Evolutionary conservation across 2,329 filamentous ascomycete species (phyloP), one percentile per base, ranked within the genome.

Genomic region (Tolypocladium paradoxum): DNA sequence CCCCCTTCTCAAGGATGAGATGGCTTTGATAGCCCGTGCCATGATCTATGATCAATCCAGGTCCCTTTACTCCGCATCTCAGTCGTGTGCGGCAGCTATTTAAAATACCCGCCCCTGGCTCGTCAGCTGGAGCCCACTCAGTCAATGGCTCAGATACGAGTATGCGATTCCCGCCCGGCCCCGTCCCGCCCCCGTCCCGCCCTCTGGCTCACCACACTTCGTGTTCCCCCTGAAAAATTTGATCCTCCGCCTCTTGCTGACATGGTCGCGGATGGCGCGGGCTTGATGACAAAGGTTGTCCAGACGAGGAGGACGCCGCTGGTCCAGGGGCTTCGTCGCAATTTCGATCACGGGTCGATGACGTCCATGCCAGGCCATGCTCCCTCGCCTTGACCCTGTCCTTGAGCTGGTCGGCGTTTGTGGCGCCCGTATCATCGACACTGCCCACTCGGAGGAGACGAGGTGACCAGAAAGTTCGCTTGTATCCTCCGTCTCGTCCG

Each of bases 291-390:
- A 16, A n/a, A 9, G 2, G 40, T 8, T 7, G 40, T 8, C 7
- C 40, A 27, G 6, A 16, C 20, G 20, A 9, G 37, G 20, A 18
- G 27, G n/a, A 29, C 24, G 40, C 40, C 40, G 40, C 24, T 11
- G 14, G 14, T 6, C 22, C 36, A 33, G 24, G 36, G 49, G 36
- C 35, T 14, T 29, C 20, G 24, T 24, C 40, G 40, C 43, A 51
- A 51, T 51, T 33, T 51, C 36, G 49, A 54, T 38, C 49, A 47
- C 20, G 14, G 46, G 48, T 35, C 40, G 36, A 51, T 54, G 54
- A 55, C 54, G 54, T 51, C 51, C 48, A 27, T 18, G 22, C 40
- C 24, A 4, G n/a, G n/a, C n/a, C n/a, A n/a, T n/a, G n/a, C 22
- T 6, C 27, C 6, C 14, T 6, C 24, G 40, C 40, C 18, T 16